phyloP scores from a whole-genome alignment of 73 alveolate species.

The Tetrahymena elliotti region DNA sequence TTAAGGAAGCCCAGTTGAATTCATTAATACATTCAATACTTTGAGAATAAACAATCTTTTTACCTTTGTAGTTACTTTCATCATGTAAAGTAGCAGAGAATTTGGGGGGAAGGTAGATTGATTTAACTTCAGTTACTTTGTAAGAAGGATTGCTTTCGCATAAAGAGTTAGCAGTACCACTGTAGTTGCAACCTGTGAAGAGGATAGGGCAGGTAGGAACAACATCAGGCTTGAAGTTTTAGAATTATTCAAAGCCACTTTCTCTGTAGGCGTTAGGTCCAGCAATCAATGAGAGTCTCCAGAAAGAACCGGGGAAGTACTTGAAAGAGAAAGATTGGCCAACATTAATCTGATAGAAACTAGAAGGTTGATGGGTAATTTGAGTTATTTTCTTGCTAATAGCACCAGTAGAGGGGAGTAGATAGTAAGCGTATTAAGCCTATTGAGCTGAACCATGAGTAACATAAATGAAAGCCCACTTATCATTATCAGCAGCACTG shows the following conservation, averaged over 20 bases:
- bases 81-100: not conserved
- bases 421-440: not conserved
- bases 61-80: not conserved
- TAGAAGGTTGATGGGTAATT: not conserved
- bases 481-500: not conserved
- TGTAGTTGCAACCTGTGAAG: not conserved
- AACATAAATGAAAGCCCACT: not conserved
- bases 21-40: not conserved
- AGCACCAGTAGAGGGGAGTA: not conserved
- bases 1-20: not conserved
- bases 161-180: not conserved
- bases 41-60: not conserved
- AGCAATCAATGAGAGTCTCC: not conserved
- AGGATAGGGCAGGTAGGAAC: not conserved
- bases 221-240: not conserved
- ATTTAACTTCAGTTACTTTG: not conserved
- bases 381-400: not conserved
- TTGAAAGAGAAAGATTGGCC: not conserved
- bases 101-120: not conserved
- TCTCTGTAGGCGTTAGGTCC: not conserved
- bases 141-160: not conserved
- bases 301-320: not conserved
- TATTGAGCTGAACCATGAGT: not conserved
- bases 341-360: not conserved
- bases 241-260: not conserved